phyloP scores from a whole-genome alignment of 2,329 filamentous ascomycete species.

The Didymella sp. region DNA sequence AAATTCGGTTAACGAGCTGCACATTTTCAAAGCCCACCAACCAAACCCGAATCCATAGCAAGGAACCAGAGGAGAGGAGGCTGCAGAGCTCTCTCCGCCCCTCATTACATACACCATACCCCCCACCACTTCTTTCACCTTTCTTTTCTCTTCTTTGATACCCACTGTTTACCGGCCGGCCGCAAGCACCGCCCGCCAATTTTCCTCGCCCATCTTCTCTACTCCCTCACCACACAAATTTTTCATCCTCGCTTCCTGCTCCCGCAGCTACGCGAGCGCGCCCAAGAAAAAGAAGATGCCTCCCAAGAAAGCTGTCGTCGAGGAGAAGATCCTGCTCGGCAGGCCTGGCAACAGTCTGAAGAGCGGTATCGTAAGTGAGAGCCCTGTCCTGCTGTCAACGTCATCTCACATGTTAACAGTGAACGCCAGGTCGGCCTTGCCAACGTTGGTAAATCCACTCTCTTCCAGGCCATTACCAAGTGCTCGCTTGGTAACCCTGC shows the following conservation, averaged over 20 bases:
- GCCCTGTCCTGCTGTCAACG: conserved; percentile 44
- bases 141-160: conserved; percentile 59
- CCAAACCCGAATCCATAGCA: conserved; percentile 15
- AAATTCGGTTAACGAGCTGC: conserved; percentile 11
- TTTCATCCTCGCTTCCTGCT: conserved; percentile 43
- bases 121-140: conserved; percentile 51
- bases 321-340: conserved; percentile 96
- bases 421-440: conserved; percentile 85
- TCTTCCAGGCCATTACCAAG: conserved; percentile 99
- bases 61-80: conserved; percentile 34
- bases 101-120: conserved; percentile 43
- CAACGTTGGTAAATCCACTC: conserved; percentile 98
- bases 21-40: conserved; percentile 21
- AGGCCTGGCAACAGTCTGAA: conserved; percentile 97
- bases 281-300: conserved; percentile 77
- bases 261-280: conserved; percentile 63
- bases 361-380: conserved; percentile 93
- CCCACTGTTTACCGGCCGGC: conserved; percentile 59
- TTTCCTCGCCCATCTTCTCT: conserved; percentile 48
- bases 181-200: conserved; percentile 57
- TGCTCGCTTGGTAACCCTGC: conserved; percentile 96
- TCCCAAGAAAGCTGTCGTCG: conserved; percentile 89
- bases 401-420: conserved; percentile 53
- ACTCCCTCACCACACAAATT: conserved; percentile 49
- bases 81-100: conserved; percentile 45